phyloP scores from a whole-genome alignment of 2,329 filamentous ascomycete genomes.

The Clonostachys byssicola region DNA sequence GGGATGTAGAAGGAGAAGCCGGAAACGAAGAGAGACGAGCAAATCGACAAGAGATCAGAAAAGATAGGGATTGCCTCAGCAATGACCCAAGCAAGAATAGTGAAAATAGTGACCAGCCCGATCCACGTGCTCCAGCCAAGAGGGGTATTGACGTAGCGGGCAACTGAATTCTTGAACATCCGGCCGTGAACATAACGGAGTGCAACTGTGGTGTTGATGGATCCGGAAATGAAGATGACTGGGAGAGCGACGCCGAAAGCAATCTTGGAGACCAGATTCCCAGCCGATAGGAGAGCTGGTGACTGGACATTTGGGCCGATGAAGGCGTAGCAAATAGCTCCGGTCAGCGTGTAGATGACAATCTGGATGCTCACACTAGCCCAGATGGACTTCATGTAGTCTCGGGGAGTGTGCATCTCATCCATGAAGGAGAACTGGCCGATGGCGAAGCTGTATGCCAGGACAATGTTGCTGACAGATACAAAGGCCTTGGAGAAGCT shows the following conservation, averaged over 20 bases:
- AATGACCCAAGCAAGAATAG: constrained; percentile 65
- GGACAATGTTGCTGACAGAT: constrained; percentile 65
- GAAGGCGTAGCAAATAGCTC: constrained; percentile 65
- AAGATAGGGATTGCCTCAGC: constrained; percentile 73
- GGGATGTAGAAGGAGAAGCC: constrained; percentile 35
- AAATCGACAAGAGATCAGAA: constrained; percentile 57
- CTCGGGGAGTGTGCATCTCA: constrained; percentile 44
- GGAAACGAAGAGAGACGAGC: constrained; percentile 45
- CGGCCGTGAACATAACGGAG: constrained; percentile 41
- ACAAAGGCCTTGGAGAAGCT: constrained; percentile 52
- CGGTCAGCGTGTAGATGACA: constrained; percentile 62
- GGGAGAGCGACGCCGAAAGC: constrained; percentile 68
- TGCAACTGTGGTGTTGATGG: constrained; percentile 56
- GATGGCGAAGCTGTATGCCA: constrained; percentile 59
- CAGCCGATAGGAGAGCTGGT: constrained; percentile 65
- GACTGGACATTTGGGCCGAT: constrained; percentile 59
- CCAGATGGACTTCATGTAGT: constrained; percentile 51
- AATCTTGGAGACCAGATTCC: constrained; percentile 54
- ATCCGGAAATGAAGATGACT: constrained; percentile 71
- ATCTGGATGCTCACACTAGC: constrained; percentile 60
- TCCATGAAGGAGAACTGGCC: constrained; percentile 47
- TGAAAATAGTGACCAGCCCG: constrained; percentile 50
- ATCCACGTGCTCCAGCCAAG: constrained; percentile 53
- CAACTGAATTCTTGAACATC: constrained; percentile 34
- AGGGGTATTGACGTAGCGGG: constrained; percentile 41